phyloP scores from a whole-genome alignment of 2,329 filamentous ascomycete genomes.

The Dendrostoma leiphaemia region DNA sequence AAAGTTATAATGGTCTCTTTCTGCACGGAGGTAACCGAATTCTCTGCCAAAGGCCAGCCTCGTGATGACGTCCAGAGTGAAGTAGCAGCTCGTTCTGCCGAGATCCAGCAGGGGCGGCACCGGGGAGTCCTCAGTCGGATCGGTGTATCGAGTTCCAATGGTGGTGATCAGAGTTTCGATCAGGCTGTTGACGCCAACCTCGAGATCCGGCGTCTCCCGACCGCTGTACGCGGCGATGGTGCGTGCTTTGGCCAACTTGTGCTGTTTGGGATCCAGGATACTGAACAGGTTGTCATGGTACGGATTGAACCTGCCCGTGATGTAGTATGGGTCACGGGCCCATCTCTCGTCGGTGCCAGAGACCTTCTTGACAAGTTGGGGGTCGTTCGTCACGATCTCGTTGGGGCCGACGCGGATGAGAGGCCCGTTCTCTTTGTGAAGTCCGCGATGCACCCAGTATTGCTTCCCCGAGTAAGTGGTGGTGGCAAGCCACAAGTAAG shows the following conservation, averaged over 20 bases:
- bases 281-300: conserved; percentile 9
- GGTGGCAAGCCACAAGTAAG: conserved; percentile 30
- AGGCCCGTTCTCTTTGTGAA: conserved; percentile 24
- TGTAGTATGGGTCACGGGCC: neutral
- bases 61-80: conserved; percentile 48
- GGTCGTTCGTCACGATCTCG: conserved; percentile 23
- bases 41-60: conserved; percentile 41
- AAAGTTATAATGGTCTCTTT: conserved; percentile 41
- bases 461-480: conserved; percentile 23
- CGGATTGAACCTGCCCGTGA: conserved; percentile 4
- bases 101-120: conserved; percentile 38
- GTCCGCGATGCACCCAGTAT: conserved; percentile 22
- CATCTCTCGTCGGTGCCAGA: neutral
- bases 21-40: conserved; percentile 38
- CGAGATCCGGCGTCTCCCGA: conserved; percentile 3
- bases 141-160: neutral
- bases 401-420: conserved; percentile 28
- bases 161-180: neutral
- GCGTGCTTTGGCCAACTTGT: conserved; percentile 26
- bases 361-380: conserved; percentile 21
- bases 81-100: conserved; percentile 39
- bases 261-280: conserved; percentile 18
- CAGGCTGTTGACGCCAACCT: conserved; percentile 9
- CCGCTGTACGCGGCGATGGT: conserved; percentile 4
- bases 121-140: neutral